Evolutionary conservation across 768 basidiomycete genomes (phyloP).

Genomic region (Chlorophyllum brunneum): DNA sequence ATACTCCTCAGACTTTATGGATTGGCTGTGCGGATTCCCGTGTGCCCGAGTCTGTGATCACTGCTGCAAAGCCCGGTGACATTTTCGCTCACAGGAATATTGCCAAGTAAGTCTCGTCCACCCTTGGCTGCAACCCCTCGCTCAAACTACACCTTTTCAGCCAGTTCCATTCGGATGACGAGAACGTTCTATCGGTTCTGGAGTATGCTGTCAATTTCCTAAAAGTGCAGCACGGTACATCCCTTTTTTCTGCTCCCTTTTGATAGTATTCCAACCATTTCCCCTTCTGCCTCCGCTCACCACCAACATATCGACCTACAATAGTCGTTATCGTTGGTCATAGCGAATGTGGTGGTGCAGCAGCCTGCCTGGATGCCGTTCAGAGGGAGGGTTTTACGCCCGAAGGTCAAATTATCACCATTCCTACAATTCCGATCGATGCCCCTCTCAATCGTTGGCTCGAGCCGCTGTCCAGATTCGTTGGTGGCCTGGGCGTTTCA

Average conservation of each 20-base stretch:
- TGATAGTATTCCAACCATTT: slow-evolving; percentile 29
- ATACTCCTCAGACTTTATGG: slow-evolving; percentile 59
- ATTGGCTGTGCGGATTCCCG: slow-evolving; percentile 84
- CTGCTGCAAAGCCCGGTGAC: slow-evolving; percentile 68
- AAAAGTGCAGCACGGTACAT: slow-evolving; percentile 75
- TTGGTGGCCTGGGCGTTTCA: slow-evolving; percentile 41
- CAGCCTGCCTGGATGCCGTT: slow-evolving; percentile 48
- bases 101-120: slow-evolving; percentile 59
- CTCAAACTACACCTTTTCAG: slow-evolving; percentile 29
- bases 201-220: slow-evolving; percentile 68
- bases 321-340: slow-evolving; percentile 83
- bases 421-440: slow-evolving; percentile 30
- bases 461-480: slow-evolving; percentile 56
- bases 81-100: slow-evolving; percentile 86
- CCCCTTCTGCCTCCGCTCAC: slow-evolving; percentile 11
- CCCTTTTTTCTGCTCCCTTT: slow-evolving; percentile 21
- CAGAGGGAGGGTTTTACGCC: slow-evolving; percentile 27
- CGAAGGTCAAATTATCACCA: slow-evolving; percentile 29
- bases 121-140: neutral
- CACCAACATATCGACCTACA: slow-evolving; percentile 17
- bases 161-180: slow-evolving; percentile 72
- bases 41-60: slow-evolving; percentile 76
- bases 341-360: slow-evolving; percentile 76
- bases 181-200: slow-evolving; percentile 67
- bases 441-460: slow-evolving; percentile 70